Base-by-base conservation (phyloP, 192 early-diverging fungal genomes). In the Pilobolus umbonatus region DNA sequence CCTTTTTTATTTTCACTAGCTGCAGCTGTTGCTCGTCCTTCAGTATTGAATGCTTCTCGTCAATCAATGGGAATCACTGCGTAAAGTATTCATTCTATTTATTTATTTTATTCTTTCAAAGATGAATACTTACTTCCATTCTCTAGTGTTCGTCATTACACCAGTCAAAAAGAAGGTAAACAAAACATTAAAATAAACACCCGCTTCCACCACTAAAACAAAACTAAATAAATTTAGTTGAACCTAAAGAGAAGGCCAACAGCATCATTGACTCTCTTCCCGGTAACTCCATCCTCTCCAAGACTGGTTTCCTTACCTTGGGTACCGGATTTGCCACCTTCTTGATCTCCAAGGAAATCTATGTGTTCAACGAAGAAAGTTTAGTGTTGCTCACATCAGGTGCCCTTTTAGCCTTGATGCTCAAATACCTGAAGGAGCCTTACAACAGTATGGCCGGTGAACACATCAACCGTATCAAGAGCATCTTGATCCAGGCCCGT, bases 331-430 rank as follows among this genome's bases (percentile, higher is more conserved):
- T 91, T 59, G 88, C 93, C n/a, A 88, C 93, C 32, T 91, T 85
- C 77, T 70, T 90, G 31, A 88, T 98, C 67, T 92, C 93, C 49
- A 96, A 98, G 87, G 96, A 98, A 76, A 90, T 98, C 73, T 98
- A 96, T 76, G 85, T 97, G 44, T 75, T 96, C 63, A 96, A 96
- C 75, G 91, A 89, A 69, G 94, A 98, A 75, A 81, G 91, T 49
- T 78, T 97, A 48, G 86, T 95, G 34, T 71, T 94, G 53, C 61
- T 88, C 35, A 77, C 89, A 15, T 86, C 93, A 62, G 85, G 86
- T 57, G 86, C 85, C 74, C 85, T 95, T 35, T 80, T 89, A 28
- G 80, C 80, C 38, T 72, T 92, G 35, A 79, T 92, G 62, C 89
- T 88, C 82, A 80, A 81, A 68, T 78, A 74, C 49, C 80, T 86